Evolutionary conservation across 1,284 basidiomycete species (phyloP).

Genomic region (Ceratobasidium sp.): DNA sequence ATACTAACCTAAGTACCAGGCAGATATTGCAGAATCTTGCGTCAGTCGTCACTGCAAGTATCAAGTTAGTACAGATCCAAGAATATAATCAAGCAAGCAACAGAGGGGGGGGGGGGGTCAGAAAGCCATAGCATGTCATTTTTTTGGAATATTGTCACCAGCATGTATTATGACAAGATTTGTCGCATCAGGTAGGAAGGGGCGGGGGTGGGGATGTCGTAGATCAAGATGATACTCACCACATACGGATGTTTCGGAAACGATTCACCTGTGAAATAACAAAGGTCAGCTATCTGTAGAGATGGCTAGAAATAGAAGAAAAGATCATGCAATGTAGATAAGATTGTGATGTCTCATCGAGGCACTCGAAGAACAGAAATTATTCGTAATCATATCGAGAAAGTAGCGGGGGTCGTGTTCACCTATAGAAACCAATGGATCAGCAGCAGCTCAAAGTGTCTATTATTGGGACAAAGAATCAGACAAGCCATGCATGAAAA

Average conservation of each 20-base stretch:
- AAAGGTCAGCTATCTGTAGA: background rate
- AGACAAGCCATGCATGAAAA: constrained; percentile 57
- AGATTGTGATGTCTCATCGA: constrained; percentile 39
- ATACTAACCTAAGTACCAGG: constrained; percentile 39
- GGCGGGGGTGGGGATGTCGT: background rate
- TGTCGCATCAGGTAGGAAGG: constrained; percentile 23
- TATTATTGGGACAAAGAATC: background rate
- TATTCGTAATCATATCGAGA: constrained; percentile 28
- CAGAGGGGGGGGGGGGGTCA: constrained; percentile 57
- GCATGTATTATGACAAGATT: constrained; percentile 31
- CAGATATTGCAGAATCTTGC: background rate
- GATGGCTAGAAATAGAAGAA: background rate
- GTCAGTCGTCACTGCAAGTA: constrained; percentile 10
- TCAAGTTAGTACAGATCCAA: constrained; percentile 18
- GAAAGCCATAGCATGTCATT: constrained; percentile 58
- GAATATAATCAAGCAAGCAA: constrained; percentile 51
- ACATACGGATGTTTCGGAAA: background rate
- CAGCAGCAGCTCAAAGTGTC: background rate
- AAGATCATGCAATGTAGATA: constrained; percentile 46
- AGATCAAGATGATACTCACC: background rate
- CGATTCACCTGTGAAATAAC: background rate
- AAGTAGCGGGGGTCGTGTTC: background rate
- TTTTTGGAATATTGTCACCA: constrained; percentile 47
- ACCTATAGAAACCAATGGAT: constrained; percentile 16
- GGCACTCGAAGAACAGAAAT: constrained; percentile 38